phyloP scores from a whole-genome alignment of 176 grass and related monocot species.

The Hordeum marinum region DNA sequence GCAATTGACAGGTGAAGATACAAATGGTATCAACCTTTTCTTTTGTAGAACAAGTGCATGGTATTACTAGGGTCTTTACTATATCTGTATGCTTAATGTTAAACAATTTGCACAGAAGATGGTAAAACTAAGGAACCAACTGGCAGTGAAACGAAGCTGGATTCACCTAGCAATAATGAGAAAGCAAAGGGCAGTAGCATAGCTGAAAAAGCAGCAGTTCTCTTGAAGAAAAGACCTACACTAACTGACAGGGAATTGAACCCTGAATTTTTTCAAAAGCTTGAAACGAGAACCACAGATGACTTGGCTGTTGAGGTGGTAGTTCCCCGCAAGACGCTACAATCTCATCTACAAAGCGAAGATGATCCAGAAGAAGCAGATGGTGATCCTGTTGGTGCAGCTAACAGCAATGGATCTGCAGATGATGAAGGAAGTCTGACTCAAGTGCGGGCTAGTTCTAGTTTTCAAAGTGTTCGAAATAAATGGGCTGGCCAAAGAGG shows the following conservation, averaged over 20 bases:
- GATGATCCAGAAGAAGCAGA: slow-evolving; percentile 55
- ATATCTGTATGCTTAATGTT: not conserved
- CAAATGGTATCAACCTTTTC: slow-evolving; percentile 41
- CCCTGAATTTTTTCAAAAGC: slow-evolving; percentile 91
- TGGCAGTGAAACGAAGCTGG: slow-evolving; percentile 58
- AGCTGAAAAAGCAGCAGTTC: slow-evolving; percentile 70
- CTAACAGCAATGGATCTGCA: slow-evolving; percentile 45
- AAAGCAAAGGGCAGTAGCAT: slow-evolving; percentile 54
- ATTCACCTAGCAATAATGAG: slow-evolving; percentile 59
- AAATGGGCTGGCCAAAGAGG: slow-evolving; percentile 73
- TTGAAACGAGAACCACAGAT: slow-evolving; percentile 69
- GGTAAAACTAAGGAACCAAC: slow-evolving; percentile 49
- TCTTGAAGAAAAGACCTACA: slow-evolving; percentile 87
- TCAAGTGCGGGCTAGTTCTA: slow-evolving; percentile 37
- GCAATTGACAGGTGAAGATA: slow-evolving; percentile 70
- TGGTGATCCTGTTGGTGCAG: slow-evolving; percentile 39
- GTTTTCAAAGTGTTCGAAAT: slow-evolving; percentile 49
- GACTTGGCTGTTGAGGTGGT: slow-evolving; percentile 88
- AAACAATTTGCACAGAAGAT: slow-evolving; percentile 41
- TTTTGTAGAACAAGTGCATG: not conserved
- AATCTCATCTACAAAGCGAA: slow-evolving; percentile 55
- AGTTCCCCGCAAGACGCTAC: slow-evolving; percentile 47
- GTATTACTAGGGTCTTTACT: slow-evolving; percentile 6
- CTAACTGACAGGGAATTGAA: slow-evolving; percentile 83
- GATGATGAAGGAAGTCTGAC: slow-evolving; percentile 39